A percentile compares a stretch with the other conserved stretches of the same genome.
phyloP scores from a whole-genome alignment of 805 yeast genomes.

The Cyberlindnera samutprakarnensis region DNA sequence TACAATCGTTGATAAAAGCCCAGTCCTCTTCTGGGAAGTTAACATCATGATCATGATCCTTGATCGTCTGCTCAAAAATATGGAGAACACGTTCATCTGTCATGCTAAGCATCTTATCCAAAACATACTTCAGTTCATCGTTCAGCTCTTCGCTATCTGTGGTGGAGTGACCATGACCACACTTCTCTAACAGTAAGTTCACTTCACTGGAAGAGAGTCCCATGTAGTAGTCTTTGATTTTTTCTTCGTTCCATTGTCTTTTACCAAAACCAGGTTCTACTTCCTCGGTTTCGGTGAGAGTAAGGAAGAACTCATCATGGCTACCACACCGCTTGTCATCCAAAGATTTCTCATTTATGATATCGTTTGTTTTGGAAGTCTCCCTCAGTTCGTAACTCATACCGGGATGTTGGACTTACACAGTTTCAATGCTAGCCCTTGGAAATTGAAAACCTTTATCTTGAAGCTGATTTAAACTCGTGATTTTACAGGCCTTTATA shows the following conservation, averaged over 20 bases:
- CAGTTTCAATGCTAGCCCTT: no score
- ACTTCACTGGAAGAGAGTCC: conserved; percentile 3
- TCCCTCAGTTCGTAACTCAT: no score
- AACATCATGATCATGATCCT: conserved; percentile 38
- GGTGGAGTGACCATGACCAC: conserved; percentile 11
- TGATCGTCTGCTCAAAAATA: conserved; percentile 29
- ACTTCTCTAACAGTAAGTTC: conserved; percentile 7
- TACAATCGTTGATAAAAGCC: conserved; percentile 4
- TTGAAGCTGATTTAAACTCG: no score
- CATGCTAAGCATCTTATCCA: conserved; percentile 11
- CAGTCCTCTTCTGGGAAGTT: conserved; percentile 31
- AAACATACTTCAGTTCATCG: conserved; percentile 9
- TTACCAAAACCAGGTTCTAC: no score
- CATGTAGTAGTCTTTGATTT: conserved; percentile 4
- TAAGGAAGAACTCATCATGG: no score
- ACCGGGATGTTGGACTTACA: no score
- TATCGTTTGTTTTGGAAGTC: no score
- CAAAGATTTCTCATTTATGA: no score
- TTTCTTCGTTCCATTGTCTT: conserved; percentile 9
- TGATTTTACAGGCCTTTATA: no score
- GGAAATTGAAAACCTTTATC: no score
- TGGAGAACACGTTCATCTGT: conserved; percentile 20
- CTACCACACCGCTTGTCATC: no score
- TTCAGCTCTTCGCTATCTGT: conserved; percentile 6
- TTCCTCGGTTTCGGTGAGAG: no score